Base-by-base conservation (phyloP, 257 asterid genomes). In the Solanum phureja region DNA sequence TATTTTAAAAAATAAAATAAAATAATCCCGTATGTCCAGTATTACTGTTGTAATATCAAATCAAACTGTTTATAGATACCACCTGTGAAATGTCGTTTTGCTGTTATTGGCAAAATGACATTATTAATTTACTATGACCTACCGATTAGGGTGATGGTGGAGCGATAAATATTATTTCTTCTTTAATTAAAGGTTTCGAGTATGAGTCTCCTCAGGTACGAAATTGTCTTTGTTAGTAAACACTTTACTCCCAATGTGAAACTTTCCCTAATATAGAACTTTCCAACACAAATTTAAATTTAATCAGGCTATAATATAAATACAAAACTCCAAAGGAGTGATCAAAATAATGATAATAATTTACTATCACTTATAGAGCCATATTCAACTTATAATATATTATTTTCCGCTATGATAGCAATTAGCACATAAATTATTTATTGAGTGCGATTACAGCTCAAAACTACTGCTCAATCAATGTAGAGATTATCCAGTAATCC, bases 371-470 rank as follows among this genome's bases (percentile, higher is more conserved):
- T 16, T 24, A 14, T 8, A 34, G 8, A 0, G 24, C 24, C 38
- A 42, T 42, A 42, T 52, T 33, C 24, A 24, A 34, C 62, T 77
- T 77, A 77, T 77, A 77, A 77, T 40, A 76, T 40, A 40, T 40
- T 77, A 7, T 42, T 76, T 76, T 76, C 21, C 44, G 34, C 34
- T 38, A 76, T 76, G 19, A n/a, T 24, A 11, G 56, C 46, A 42
- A 42, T 10, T 42, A 42, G 46, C 13, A 75, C 7, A 42, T 42
- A 77, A 8, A 42, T 19, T 42, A 42, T 76, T n/a, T 40, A 23
- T 12, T 76, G n/a, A 42, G 64, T 77, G 84, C 84, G 84, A 42
- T 77, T 77, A 77, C 84, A 77, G 64, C 84, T 77, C 84, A 7
- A 7, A 42, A 40, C 84, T n/a, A 42, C 13, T 38, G 60, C 23